Evolutionary conservation across 352 stramenopile species (phyloP), one percentile per base, ranked within the genome.

Genomic region (Hyaloperonospora arabidopsidis): DNA sequence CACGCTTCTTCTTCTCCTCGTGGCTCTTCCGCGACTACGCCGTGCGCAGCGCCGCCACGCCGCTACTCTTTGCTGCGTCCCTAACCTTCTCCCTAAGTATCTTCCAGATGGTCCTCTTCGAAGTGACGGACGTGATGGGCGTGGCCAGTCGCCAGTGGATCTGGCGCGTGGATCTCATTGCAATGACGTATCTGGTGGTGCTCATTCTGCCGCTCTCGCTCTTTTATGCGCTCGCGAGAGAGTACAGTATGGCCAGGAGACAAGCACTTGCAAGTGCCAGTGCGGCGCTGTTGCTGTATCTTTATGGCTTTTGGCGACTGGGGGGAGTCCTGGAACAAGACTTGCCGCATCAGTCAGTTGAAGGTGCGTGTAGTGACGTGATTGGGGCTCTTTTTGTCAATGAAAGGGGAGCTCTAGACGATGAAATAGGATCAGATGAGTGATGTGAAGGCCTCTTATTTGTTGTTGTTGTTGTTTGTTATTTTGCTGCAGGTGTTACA

Each of bases 1-100:
- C 82, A 38, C 79, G 79, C 25, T 70, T 77, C 49, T 93, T 93
- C 69, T 90, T 93, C 69, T 74, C 79, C 18, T 79, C 69, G 72
- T 90, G 82, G 79, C 72, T 93, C 43, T 90, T 93, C 62, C 78
- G 76, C 13, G 82, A 93, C 63, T 93, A 93, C 51, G 78, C 84
- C 23, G 74, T 93, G 50, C 83, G 80, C 46, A 72, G 63, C 28
- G 52, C 48, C 29, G 61, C 57, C 49, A 78, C 78, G 39, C 79
- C 79, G 45, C 52, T 83, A 46, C 72, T 93, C 40, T 93, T 93
- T 67, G 79, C 76, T 34, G 55, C 76, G 10, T 83, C 74, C 23
- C 74, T 93, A 52, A 84, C 72, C 51, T 88, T 89, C 53, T 89
- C 77, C 12, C 70, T 93, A 36, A 87, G 72, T 34, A 76, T 93